Base-by-base conservation (phyloP, 352 stramenopile species). In the Pythium aphanidermatum region DNA sequence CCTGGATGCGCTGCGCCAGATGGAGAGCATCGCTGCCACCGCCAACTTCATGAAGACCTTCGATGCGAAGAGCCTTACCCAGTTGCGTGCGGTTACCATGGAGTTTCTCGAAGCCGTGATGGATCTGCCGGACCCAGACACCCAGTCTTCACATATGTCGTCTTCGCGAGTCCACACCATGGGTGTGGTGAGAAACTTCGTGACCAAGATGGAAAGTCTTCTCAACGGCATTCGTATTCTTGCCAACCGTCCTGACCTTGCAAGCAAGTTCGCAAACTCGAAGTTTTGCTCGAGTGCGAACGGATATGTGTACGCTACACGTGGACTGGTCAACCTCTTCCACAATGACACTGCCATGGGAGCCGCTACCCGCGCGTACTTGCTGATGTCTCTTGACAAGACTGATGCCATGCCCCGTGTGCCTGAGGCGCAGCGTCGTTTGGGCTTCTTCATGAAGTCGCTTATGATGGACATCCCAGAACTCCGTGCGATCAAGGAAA, bases 361-460 rank as follows among this genome's bases (percentile, higher is more conserved):
- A 35, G 76, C 74, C 17, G 77, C 77, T 33, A 87, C 77, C 7
- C 74, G 77, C 23, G 77, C 77, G 20, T 82, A 77, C 23, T 23
- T 89, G 25, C 43, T 89, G 10, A 70, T 89, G 72, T 86, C 74
- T 0, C 61, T 89, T 11, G 74, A 86, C 25, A 77, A 81, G 36
- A 50, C 50, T 4, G 74, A 89, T 33, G 77, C 77, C 3, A 86
- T 89, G 74, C 77, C 77, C 2, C 72, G 77, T 14, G 69, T 78
- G 3, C 64, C 73, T 24, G 77, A 89, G 51, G 77, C 77, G 11
- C 70, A 86, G 34, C 77, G 77, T 61, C 77, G 77, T 55, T 63
- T 89, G 46, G 74, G 74, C 42, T 89, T 87, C 48, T 89, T 89
- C 42, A 79, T 89, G 68, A 85, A 86, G 37, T 86, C 74, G 20